Conservation (phyloP, 129 eudicot genomes). For the Flaveria linearis region DNA sequence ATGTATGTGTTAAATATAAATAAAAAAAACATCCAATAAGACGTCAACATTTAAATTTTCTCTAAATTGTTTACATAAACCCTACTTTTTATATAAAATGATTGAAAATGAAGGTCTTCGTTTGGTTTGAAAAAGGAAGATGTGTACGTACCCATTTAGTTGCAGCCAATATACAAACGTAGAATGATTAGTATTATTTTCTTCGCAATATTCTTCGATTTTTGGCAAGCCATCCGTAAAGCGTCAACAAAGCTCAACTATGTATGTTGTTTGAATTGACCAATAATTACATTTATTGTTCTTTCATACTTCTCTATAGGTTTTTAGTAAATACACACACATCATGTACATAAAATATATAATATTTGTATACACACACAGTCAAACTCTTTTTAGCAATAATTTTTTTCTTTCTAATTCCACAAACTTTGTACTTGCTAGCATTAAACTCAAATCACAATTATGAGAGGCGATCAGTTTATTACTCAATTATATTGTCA, state of each 20-base stretch:
- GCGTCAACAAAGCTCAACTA: background rate
- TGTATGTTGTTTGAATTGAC: constrained; percentile 10
- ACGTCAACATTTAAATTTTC: background rate
- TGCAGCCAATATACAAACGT: background rate
- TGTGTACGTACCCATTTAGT: background rate
- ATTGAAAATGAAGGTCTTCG: background rate
- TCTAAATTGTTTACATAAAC: background rate
- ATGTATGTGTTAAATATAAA: too few relatives aligned
- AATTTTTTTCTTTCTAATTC: too few relatives aligned
- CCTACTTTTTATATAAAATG: background rate
- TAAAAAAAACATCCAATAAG: background rate
- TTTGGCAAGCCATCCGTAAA: background rate
- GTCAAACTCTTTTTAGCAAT: too few relatives aligned
- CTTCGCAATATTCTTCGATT: background rate
- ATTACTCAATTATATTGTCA: too few relatives aligned
- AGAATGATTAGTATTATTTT: background rate
- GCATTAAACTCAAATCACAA: too few relatives aligned
- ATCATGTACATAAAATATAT: too few relatives aligned
- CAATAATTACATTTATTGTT: background rate
- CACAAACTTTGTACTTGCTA: too few relatives aligned
- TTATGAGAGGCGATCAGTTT: too few relatives aligned
- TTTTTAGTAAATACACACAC: too few relatives aligned
- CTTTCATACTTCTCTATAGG: too few relatives aligned
- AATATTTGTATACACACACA: too few relatives aligned
- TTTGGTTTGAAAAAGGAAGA: constrained; percentile 1